A percentile compares a stretch with the other conserved stretches of the same genome.
Evolutionary conservation across 179 eudicot genomes (phyloP).

Genomic region (Sideroxylon spinosum): DNA sequence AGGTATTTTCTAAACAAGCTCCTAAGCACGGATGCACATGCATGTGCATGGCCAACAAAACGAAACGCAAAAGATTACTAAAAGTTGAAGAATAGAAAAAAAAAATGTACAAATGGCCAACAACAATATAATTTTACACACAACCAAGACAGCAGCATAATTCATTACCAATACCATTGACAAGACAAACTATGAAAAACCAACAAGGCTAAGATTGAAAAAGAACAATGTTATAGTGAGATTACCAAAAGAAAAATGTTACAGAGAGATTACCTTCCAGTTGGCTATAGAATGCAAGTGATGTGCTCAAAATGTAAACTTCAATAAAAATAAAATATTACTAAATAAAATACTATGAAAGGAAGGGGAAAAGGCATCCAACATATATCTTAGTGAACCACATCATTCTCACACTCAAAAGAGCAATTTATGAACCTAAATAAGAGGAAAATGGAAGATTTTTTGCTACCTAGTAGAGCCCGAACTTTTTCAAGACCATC

Average conservation of each 20-base stretch:
- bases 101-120: not conserved
- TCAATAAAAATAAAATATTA: not conserved
- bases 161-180: not conserved
- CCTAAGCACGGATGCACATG: not conserved
- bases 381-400: too few species aligned
- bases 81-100: not conserved
- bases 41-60: not conserved
- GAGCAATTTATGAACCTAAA: too few species aligned
- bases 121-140: not conserved
- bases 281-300: too few species aligned
- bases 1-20: not conserved
- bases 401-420: too few species aligned
- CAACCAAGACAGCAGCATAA: too few species aligned
- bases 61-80: not conserved
- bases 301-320: not conserved
- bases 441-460: not conserved
- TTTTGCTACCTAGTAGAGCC: slow-evolving; percentile 62
- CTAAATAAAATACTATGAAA: too few species aligned
- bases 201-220: not conserved
- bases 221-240: too few species aligned
- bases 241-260: too few species aligned
- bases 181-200: not conserved
- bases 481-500: slow-evolving; percentile 85
- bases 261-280: too few species aligned
- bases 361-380: too few species aligned